Percentiles rank a stretch among this genome's conserved stretches.
These are phyloP conservation scores for Sugiyamaella floridensis DNA, from an alignment of 805 yeast species.

Conservation along the genomic window DNA sequence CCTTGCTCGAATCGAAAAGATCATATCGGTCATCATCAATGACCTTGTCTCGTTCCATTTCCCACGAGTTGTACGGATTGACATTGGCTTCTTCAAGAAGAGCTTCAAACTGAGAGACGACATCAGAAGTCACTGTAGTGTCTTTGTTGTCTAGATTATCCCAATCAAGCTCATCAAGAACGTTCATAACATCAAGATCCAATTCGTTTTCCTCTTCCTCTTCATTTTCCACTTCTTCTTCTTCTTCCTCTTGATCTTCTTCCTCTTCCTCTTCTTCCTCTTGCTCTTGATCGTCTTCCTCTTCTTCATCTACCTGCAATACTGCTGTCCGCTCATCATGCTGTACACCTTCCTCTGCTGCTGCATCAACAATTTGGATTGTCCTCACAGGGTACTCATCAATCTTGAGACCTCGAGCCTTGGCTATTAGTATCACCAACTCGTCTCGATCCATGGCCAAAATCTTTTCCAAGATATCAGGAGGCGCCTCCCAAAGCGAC, in stretches of 20 bases:
- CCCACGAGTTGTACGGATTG: constrained; percentile 46
- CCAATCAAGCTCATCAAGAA: neutral
- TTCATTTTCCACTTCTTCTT: constrained; percentile 5
- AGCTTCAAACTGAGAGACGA: constrained; percentile 9
- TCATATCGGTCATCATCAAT: constrained; percentile 39
- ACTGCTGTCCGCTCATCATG: too few species aligned
- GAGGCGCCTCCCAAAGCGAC: constrained; percentile 35
- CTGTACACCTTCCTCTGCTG: too few species aligned
- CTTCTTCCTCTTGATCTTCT: constrained; percentile 12
- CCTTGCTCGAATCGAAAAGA: constrained; percentile 29
- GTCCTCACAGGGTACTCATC: constrained; percentile 8
- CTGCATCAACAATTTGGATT: constrained; percentile 10
- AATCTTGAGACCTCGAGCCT: constrained; percentile 33
- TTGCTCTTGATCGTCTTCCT: too few species aligned
- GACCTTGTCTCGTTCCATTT: constrained; percentile 36
- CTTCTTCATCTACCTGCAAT: constrained; percentile 6
- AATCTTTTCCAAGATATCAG: constrained; percentile 26
- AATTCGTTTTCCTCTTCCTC: constrained; percentile 6
- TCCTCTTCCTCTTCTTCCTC: constrained; percentile 15
- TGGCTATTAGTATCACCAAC: constrained; percentile 32
- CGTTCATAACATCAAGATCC: constrained; percentile 19
- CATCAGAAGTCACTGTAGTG: constrained; percentile 17
- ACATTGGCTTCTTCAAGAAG: constrained; percentile 32
- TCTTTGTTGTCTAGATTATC: constrained; percentile 12
- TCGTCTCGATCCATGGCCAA: constrained; percentile 26